phyloP scores from a whole-genome alignment of 192 early-diverging fungal species.

The Linnemannia zychae region DNA sequence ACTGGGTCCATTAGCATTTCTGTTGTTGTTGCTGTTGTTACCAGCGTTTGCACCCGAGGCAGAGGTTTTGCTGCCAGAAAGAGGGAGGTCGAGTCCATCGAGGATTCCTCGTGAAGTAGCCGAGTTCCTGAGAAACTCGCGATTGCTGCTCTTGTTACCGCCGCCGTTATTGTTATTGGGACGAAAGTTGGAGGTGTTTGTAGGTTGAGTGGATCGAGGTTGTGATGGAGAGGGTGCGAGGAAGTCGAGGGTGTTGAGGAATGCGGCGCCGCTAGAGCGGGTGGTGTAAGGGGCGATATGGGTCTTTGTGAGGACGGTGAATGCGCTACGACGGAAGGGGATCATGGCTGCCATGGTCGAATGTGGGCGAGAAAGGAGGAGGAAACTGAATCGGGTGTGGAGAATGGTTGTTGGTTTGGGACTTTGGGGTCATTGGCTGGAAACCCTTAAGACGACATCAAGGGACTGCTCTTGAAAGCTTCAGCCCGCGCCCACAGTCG shows the following conservation, averaged over 20 bases:
- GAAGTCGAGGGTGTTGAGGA: constrained; percentile 49
- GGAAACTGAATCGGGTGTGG: background rate
- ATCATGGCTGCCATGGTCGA: constrained; percentile 15
- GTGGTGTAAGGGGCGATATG: constrained; percentile 21
- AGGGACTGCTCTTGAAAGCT: background rate
- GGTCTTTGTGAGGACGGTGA: constrained; percentile 1
- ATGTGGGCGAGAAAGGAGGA: background rate
- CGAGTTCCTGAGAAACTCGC: constrained; percentile 16
- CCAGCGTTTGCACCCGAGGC: background rate
- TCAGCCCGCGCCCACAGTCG: background rate
- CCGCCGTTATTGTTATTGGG: background rate
- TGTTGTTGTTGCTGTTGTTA: background rate
- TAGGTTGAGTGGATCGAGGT: background rate
- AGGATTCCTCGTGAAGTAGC: background rate
- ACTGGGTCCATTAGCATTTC: background rate
- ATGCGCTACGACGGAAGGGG: constrained; percentile 12
- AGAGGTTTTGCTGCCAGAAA: constrained; percentile 4
- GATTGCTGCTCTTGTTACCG: constrained; percentile 8
- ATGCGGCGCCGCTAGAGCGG: constrained; percentile 50
- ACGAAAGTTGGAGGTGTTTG: constrained; percentile 1
- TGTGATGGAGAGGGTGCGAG: constrained; percentile 35
- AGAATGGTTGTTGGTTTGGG: background rate
- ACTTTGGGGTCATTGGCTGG: no score
- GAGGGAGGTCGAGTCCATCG: background rate
- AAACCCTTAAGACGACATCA: background rate